phyloP scores from a whole-genome alignment of 1,139 yeast genomes.

The Blastobotrys capitulatus region DNA sequence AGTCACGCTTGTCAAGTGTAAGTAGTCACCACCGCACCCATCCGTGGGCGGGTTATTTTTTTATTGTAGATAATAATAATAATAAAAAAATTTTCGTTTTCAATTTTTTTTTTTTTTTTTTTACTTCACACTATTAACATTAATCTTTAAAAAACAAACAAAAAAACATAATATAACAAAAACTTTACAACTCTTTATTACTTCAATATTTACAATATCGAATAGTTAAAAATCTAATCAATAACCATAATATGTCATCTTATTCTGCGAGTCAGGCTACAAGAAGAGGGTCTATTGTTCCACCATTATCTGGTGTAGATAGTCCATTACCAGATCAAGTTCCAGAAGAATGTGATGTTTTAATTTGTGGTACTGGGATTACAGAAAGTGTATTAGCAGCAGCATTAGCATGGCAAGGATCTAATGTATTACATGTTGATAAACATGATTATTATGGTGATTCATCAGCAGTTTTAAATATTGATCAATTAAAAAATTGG shows the following conservation, averaged over 20 bases:
- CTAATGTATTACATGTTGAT: constrained; percentile 84
- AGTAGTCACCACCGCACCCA: no score
- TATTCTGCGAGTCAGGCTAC: constrained; percentile 36
- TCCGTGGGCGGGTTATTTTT: no score
- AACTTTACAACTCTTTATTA: no score
- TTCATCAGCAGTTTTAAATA: constrained; percentile 73
- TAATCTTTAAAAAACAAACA: no score
- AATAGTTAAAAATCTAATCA: no score
- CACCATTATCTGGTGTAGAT: constrained; percentile 74
- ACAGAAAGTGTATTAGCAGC: constrained; percentile 88
- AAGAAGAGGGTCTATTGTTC: constrained; percentile 70
- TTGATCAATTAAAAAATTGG: constrained; percentile 82
- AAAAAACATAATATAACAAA: no score
- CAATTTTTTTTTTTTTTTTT: no score
- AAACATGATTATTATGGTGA: constrained; percentile 83
- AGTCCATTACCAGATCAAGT: constrained; percentile 43
- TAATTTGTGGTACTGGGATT: constrained; percentile 88
- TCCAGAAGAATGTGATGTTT: constrained; percentile 59
- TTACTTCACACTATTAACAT: no score
- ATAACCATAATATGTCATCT: constrained; percentile 29
- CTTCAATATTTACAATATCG: no score
- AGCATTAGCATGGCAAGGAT: constrained; percentile 94
- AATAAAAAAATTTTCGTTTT: no score
- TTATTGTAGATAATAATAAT: no score
- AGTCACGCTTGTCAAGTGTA: no score